Base-by-base conservation (phyloP, 495 filamentous ascomycete species). In the Penicillium ochrochloron region DNA sequence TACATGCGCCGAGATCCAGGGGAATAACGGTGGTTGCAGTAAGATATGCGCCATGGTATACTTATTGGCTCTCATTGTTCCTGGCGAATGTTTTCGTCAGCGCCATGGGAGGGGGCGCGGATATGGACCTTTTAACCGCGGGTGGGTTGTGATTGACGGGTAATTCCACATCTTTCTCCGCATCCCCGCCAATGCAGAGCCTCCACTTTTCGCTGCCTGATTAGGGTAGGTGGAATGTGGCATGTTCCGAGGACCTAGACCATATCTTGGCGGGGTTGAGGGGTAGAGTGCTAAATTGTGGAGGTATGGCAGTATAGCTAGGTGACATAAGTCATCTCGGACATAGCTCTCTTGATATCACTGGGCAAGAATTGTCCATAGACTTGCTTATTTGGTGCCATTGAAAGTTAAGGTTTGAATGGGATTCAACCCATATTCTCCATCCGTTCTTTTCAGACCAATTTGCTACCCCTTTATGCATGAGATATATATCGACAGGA, bases 141-240 rank as follows among this genome's bases (percentile, higher is more conserved):
- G 31, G 29, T 25, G 64, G 56, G 33, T 37, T 62, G 7, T 64
- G 69, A 69, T 69, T 71, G 69, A 69, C 48, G 69, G 69, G 63
- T 55, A 66, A 71, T 59, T 57, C 60, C 39, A 29, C 29, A 11
- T 17, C 42, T 35, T 55, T 61, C 60, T 62, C 66, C 66, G 60
- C 65, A 61, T 59, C 59, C 44, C 55, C 55, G 44, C 62, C 53
- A n/a, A 14, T 35, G 46, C 51, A 64, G 61, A 71, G 59, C 63
- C 44, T 66, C 68, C 62, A 62, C 62, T 65, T 62, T 44, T 25
- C 12, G 42, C 29, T 50, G 31, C 29, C 44, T 46, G 25, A 15
- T 35, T 39, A 17, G 7, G 21, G 44, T 25, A 48, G 8, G 17
- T 2, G 15, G 37, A 29, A 21, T 57, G 52, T 54, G 25, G 31